These are phyloP conservation scores for Penicillium italicum DNA, from an alignment of 2,329 filamentous ascomycete species.

Conservation along the genomic window DNA sequence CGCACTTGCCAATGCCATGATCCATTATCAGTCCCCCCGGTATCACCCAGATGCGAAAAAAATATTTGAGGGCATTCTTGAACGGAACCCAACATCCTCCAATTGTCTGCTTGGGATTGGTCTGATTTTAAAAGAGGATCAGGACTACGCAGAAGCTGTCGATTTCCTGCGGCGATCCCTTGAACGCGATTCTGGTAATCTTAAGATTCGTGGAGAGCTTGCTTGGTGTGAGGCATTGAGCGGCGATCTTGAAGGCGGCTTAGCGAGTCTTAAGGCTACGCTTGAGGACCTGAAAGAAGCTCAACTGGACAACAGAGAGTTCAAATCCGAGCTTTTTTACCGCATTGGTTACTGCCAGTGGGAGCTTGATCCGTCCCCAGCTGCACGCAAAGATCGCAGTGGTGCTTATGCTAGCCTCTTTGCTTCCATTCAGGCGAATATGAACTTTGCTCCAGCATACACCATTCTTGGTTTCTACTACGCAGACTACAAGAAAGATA, in stretches of 20 bases:
- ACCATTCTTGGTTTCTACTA: slow-evolving; percentile 89
- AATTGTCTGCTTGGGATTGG: slow-evolving; percentile 84
- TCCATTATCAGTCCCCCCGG: slow-evolving; percentile 84
- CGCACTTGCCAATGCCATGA: slow-evolving; percentile 78
- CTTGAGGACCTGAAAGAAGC: slow-evolving; percentile 62
- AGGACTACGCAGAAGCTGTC: slow-evolving; percentile 78
- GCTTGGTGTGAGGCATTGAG: slow-evolving; percentile 88
- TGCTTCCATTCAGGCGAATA: slow-evolving; percentile 76
- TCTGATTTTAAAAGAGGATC: slow-evolving; percentile 86
- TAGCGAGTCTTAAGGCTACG: slow-evolving; percentile 67
- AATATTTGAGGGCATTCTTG: slow-evolving; percentile 80
- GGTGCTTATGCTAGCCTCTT: slow-evolving; percentile 83
- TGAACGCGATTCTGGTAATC: slow-evolving; percentile 66
- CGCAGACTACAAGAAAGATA: slow-evolving; percentile 83
- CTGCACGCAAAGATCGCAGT: slow-evolving; percentile 72
- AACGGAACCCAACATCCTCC: slow-evolving; percentile 71
- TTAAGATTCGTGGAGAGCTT: slow-evolving; percentile 77
- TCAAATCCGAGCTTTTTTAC: slow-evolving; percentile 83
- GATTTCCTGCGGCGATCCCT: slow-evolving; percentile 76
- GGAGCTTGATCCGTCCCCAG: slow-evolving; percentile 71
- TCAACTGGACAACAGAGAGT: slow-evolving; percentile 59
- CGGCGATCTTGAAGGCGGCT: slow-evolving; percentile 67
- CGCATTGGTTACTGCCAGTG: slow-evolving; percentile 83
- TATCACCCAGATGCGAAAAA: slow-evolving; percentile 82
- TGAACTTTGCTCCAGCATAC: slow-evolving; percentile 86